phyloP scores from a whole-genome alignment of 352 stramenopile species.

The Peronospora farinosa region DNA sequence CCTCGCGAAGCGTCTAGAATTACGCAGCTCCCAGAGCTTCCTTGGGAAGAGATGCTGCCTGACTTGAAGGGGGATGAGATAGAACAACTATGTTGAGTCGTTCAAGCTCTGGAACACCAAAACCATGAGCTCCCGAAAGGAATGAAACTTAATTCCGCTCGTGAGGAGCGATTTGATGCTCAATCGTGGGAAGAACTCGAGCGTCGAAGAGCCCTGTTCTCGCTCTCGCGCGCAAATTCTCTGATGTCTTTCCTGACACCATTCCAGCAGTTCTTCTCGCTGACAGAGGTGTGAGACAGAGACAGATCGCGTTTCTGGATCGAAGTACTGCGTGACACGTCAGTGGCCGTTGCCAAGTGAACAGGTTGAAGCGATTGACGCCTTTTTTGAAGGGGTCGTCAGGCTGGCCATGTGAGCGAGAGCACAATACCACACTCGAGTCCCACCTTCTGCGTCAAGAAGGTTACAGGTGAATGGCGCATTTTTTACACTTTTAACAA shows the following conservation, averaged over 20 bases:
- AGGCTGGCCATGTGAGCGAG: too few species aligned
- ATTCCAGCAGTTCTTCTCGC: background rate
- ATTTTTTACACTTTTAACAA: too few species aligned
- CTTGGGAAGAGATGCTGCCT: background rate
- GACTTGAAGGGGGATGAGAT: background rate
- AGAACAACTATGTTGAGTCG: background rate
- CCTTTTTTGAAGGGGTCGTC: too few species aligned
- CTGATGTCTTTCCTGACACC: background rate
- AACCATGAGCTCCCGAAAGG: background rate
- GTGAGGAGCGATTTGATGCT: conserved; percentile 10
- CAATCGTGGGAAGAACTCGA: conserved; percentile 7
- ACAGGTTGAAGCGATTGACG: too few species aligned
- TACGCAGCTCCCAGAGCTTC: too few species aligned
- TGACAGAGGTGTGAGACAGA: background rate
- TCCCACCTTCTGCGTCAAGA: too few species aligned
- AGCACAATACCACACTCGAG: too few species aligned
- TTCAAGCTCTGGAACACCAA: background rate
- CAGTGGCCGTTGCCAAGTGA: too few species aligned
- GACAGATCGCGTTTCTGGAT: background rate
- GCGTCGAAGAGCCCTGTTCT: background rate
- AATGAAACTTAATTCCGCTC: conserved; percentile 1
- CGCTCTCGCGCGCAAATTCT: too few species aligned
- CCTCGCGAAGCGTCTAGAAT: background rate
- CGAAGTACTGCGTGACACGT: too few species aligned
- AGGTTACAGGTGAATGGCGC: too few species aligned